These are phyloP conservation scores for Fusarium napiforme DNA, from an alignment of 2,329 filamentous ascomycete species.

Conservation along the genomic window DNA sequence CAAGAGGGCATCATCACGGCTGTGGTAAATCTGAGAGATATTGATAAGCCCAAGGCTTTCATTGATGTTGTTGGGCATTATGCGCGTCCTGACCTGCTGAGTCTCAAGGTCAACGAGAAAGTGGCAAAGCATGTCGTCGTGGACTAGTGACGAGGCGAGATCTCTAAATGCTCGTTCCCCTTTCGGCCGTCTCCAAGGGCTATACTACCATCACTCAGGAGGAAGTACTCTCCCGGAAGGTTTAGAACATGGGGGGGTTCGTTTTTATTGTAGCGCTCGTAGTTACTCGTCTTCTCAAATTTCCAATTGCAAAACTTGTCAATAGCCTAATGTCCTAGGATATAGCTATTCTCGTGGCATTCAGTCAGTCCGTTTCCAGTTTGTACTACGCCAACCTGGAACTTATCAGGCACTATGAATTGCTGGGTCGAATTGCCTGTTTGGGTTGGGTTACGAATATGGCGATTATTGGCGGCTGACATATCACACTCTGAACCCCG, in stretches of 20 bases:
- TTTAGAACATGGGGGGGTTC: neutral
- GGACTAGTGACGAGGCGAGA: neutral
- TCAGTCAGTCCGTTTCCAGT: no score
- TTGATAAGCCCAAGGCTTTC: neutral
- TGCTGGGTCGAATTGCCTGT: neutral
- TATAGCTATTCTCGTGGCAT: no score
- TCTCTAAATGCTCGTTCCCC: no score
- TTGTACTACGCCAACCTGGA: no score
- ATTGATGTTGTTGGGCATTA: constrained; percentile 5
- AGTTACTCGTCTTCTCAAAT: neutral
- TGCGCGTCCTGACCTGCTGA: neutral
- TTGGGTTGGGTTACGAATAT: neutral
- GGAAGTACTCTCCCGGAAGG: no score
- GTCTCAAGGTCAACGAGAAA: constrained; percentile 2
- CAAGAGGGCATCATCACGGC: neutral
- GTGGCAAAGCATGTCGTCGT: neutral
- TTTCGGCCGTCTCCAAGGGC: no score
- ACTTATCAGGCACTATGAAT: accelerated
- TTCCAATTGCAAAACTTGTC: neutral
- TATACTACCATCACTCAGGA: no score
- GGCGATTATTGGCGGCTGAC: neutral
- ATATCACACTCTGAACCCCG: neutral
- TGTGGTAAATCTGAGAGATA: neutral
- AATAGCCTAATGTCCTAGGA: neutral
- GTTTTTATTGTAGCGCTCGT: neutral